Evolutionary conservation across 139 green algal species (phyloP).

Genomic region (Picochlorum sp.): DNA sequence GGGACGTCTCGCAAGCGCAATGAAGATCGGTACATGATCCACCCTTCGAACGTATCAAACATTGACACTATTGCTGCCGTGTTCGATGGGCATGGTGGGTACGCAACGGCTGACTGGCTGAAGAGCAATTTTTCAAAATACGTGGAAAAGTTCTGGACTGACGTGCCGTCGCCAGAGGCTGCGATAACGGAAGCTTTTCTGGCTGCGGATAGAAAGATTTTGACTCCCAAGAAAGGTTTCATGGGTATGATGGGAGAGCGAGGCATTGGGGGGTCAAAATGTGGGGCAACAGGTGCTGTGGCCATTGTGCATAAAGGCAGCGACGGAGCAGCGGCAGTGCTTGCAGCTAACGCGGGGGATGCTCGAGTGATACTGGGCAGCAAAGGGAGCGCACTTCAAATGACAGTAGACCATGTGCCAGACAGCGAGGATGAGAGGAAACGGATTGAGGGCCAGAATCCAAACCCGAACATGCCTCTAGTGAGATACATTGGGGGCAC

Average conservation of each 20-base stretch:
- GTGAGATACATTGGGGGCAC: slow-evolving; percentile 72
- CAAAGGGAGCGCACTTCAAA: slow-evolving; percentile 51
- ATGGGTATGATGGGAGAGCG: slow-evolving; percentile 73
- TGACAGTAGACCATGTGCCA: slow-evolving; percentile 84
- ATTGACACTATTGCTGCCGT: slow-evolving; percentile 31
- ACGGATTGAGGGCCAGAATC: slow-evolving; percentile 90
- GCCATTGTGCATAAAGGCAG: slow-evolving; percentile 31
- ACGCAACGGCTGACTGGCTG: slow-evolving; percentile 65
- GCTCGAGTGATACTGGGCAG: slow-evolving; percentile 47
- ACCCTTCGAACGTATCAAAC: background rate
- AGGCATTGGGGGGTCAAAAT: slow-evolving; percentile 82
- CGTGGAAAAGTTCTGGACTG: slow-evolving; percentile 52
- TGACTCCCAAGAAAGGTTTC: slow-evolving; percentile 59
- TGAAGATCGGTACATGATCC: slow-evolving; percentile 24
- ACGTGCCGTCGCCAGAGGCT: slow-evolving; percentile 18
- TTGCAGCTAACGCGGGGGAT: slow-evolving; percentile 83
- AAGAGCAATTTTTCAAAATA: slow-evolving; percentile 43
- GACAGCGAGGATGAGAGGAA: slow-evolving; percentile 64
- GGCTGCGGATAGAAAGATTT: slow-evolving; percentile 30
- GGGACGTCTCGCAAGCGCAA: slow-evolving; percentile 33
- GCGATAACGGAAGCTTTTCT: slow-evolving; percentile 34
- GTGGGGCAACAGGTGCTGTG: slow-evolving; percentile 64
- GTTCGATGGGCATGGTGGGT: slow-evolving; percentile 53
- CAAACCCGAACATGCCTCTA: slow-evolving; percentile 84
- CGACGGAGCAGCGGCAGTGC: slow-evolving; percentile 22